phyloP scores from a whole-genome alignment of 2,329 filamentous ascomycete genomes.

The Colletotrichum higginsianum region DNA sequence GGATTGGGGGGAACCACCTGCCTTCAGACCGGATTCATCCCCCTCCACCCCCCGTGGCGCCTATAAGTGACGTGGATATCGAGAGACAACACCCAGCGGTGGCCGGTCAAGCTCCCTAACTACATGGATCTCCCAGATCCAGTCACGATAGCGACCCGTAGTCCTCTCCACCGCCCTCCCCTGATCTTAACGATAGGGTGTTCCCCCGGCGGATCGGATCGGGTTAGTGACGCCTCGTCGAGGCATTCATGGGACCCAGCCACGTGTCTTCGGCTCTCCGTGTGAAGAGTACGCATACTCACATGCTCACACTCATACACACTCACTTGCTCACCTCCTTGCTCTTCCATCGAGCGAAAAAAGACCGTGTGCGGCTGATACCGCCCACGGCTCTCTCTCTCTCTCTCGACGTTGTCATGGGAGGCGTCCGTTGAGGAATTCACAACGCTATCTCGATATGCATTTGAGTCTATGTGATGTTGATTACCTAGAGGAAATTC shows the following conservation, averaged over 20 bases:
- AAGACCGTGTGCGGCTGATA: neutral
- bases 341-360: too few relatives aligned
- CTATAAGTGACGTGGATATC: too few relatives aligned
- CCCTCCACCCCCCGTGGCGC: too few relatives aligned
- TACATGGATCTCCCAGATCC: too few relatives aligned
- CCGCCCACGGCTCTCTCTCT: neutral
- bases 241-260: neutral
- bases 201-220: neutral
- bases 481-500: slow-evolving; percentile 1
- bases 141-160: too few relatives aligned
- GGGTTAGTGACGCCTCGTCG: neutral
- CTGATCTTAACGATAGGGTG: too few relatives aligned
- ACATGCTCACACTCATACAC: neutral
- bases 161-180: too few relatives aligned
- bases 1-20: too few relatives aligned
- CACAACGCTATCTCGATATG: slow-evolving; percentile 8
- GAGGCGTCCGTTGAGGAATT: slow-evolving; percentile 4
- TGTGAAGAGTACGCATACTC: neutral
- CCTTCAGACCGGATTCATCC: too few relatives aligned
- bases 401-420: neutral
- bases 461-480: slow-evolving; percentile 16
- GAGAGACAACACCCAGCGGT: too few relatives aligned
- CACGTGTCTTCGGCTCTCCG: neutral
- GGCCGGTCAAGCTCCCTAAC: too few relatives aligned
- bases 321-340: neutral